These are phyloP conservation scores for Pseudogymnoascus sp. DNA, from an alignment of 2,329 filamentous ascomycete species.

Conservation along the genomic window DNA sequence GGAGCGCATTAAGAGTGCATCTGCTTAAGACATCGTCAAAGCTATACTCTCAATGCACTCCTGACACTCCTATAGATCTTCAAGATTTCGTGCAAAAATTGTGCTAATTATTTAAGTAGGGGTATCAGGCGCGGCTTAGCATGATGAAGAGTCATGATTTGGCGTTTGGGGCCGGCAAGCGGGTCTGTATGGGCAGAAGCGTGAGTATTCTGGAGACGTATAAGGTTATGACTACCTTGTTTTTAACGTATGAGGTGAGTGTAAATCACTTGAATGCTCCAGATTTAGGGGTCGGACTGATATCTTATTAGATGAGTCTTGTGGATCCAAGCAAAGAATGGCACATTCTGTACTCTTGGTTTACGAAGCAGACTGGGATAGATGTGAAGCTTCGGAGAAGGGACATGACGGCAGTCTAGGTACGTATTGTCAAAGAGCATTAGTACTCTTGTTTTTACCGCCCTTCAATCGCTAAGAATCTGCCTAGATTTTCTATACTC, in stretches of 20 bases:
- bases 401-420: background rate
- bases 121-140: slow-evolving; percentile 28
- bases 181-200: slow-evolving; percentile 36
- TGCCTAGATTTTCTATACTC: background rate
- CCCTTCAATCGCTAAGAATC: background rate
- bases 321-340: slow-evolving; percentile 30
- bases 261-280: background rate
- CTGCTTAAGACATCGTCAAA: background rate
- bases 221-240: slow-evolving; percentile 41
- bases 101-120: background rate
- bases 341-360: slow-evolving; percentile 34
- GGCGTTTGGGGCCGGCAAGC: slow-evolving; percentile 35
- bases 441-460: background rate
- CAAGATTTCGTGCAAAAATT: background rate
- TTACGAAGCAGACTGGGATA: slow-evolving; percentile 29
- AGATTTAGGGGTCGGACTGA: background rate
- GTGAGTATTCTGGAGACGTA: slow-evolving; percentile 35
- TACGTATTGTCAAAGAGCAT: background rate
- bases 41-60: background rate
- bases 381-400: slow-evolving; percentile 14
- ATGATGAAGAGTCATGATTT: slow-evolving; percentile 34
- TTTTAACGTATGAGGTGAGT: slow-evolving; percentile 36
- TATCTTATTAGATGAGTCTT: slow-evolving; percentile 27
- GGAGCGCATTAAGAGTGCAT: background rate
- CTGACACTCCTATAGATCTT: background rate